Base-by-base conservation (phyloP, 1,139 yeast genomes). In the Pneumocystis wakefieldiae region DNA sequence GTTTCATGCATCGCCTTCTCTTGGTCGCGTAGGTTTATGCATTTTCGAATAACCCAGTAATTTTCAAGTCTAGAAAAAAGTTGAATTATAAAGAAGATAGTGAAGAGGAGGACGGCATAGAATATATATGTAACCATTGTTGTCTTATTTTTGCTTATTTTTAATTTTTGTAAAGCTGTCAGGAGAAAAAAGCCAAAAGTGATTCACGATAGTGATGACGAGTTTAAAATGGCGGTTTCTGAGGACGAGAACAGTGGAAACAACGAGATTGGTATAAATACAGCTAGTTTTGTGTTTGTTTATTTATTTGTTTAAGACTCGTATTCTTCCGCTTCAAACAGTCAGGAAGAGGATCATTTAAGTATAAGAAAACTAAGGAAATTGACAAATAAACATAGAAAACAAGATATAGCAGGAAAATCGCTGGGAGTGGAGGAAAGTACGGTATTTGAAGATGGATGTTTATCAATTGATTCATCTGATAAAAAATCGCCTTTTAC, bases 51-150 rank as follows among this genome's bases (percentile, higher is more conserved):
- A 15, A 61, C 5, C 36, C 28, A 28, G 24, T 55, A 3, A n/a
- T 35, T 36, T 39, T 15, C 14, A 48, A 67, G 69, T 63, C 67
- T 14, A 66, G 68, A 59, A 62, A 65, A 60, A 66, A 67, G 32
- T 69, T 71, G 36, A 66, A 63, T 32, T 71, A 71, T 57, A 59
- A 62, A 3, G 73, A 71, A 53, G 63, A 64, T 42, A 69, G 69
- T 24, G 72, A 69, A 19, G 70, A 68, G 1, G 71, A 68, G 7
- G 70, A 65, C 1, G 67, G 61, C 10, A 62, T 39, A 8, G 61
- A 55, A 19, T 57, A 39, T n/a, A 36, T 59, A 29, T 61, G 62
- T 38, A 59, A 65, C 61, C 59, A 24, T 59, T n/a, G 28, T 35
- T 28, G 12, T 19, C 28, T 42, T 15, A 35, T 19, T 2, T 35